These are phyloP conservation scores for Triangularia setosa DNA, from an alignment of 2,329 filamentous ascomycete species.

Conservation along the genomic window DNA sequence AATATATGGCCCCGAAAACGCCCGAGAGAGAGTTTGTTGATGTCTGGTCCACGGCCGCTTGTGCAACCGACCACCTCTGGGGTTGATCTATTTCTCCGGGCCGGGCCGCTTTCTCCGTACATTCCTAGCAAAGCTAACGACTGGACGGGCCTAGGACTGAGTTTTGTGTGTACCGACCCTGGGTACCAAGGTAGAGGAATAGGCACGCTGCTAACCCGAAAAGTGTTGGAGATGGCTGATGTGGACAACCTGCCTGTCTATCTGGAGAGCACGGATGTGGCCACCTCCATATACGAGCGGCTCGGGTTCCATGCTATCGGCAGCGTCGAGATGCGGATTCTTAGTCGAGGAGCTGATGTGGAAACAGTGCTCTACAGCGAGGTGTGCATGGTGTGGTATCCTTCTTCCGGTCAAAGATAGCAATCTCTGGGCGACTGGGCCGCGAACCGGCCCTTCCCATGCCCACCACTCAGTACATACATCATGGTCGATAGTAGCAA, in stretches of 20 bases:
- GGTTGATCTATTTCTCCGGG: not conserved
- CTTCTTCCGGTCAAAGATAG: not conserved
- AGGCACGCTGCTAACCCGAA: slow-evolving; percentile 33
- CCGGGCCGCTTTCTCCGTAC: slow-evolving; percentile 2
- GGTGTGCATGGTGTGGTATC: not conserved
- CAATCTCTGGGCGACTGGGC: not conserved
- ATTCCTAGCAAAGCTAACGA: slow-evolving; percentile 6
- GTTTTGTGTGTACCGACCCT: slow-evolving; percentile 39
- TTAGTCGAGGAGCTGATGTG: slow-evolving; percentile 18
- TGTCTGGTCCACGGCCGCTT: not conserved
- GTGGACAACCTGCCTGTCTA: slow-evolving; percentile 34
- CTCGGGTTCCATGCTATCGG: slow-evolving; percentile 34
- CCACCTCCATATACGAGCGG: slow-evolving; percentile 36
- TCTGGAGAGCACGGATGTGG: slow-evolving; percentile 38
- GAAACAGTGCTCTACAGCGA: not conserved
- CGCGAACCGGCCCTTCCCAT: not conserved
- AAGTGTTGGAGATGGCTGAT: slow-evolving; percentile 33
- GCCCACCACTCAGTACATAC: not conserved
- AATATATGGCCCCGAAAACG: not conserved
- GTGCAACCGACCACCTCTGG: not conserved
- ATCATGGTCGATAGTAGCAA: not conserved
- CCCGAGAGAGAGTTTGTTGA: not conserved
- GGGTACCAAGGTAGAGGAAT: slow-evolving; percentile 34
- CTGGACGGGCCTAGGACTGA: slow-evolving; percentile 26
- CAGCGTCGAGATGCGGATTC: slow-evolving; percentile 35